Evolutionary conservation across 495 filamentous ascomycete genomes (phyloP), one percentile per base, ranked within the genome.

Genomic region (Penicillium verhagenii): DNA sequence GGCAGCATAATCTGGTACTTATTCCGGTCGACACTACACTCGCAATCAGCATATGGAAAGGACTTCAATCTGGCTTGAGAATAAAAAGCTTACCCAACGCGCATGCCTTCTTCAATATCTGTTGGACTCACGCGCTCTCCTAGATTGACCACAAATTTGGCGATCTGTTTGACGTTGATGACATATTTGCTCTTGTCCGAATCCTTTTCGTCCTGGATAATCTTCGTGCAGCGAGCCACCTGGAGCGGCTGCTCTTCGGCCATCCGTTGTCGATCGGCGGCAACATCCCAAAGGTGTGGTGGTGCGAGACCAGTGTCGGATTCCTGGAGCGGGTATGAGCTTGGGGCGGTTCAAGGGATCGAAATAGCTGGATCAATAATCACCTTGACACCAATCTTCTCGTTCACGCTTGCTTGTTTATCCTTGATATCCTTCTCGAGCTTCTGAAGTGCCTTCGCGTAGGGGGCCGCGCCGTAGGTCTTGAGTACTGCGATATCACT

Each of bases 91-190:
- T 83, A 89, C 78, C 91, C 93, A 53, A 96, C 92, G 62, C 94
- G 82, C 94, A 98, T 98, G 58, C 95, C 94, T 69, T 98, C 94
- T 66, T 98, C 94, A 66, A 98, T 97, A 86, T 98, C 94, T 64
- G 93, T 97, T 37, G 94, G 95, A 71, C 88, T 92, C 56, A 98
- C 93, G 45, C 95, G 87, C 70, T 98, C 94, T 59, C 94, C 94
- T 47, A 98, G 84, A 74, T 97, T 96, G 66, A 98, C 94, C 42
- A 98, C 94, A 64, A 98, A 98, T 75, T 98, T 98, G 69, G 94
- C 94, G 57, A 98, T 97, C 71, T 98, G 94, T 77, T 98, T 98
- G 60, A 98, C 94, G 73, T 97, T 98, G 82, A 98, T 98, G 66
- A 98, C 92, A 79, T 98, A 98, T 86, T 97, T 97, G 83, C 88